A percentile compares a stretch with the other conserved stretches of the same genome.
These are phyloP conservation scores for Trichoderma pleuroti DNA, from an alignment of 2,329 filamentous ascomycete genomes.

Conservation along the genomic window DNA sequence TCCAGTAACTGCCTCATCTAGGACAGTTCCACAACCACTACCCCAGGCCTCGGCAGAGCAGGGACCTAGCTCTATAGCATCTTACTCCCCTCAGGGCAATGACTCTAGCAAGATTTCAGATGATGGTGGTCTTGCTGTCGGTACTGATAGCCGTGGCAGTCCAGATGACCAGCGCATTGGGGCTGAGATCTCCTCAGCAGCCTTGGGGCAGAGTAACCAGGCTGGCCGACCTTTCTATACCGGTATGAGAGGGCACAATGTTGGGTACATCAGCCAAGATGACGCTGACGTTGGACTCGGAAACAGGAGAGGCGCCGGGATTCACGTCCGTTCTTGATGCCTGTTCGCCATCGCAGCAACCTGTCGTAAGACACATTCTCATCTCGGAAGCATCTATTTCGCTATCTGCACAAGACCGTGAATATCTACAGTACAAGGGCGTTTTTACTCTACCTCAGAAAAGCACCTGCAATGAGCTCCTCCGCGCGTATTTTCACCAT, in stretches of 20 bases:
- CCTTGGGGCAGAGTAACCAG: background rate
- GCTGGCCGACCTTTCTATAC: background rate
- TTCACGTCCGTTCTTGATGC: background rate
- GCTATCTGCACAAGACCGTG: background rate
- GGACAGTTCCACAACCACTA: background rate
- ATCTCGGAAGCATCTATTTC: background rate
- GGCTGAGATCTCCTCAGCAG: background rate
- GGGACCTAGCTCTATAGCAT: background rate
- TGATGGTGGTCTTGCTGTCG: background rate
- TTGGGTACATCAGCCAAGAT: background rate
- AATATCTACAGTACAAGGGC: background rate
- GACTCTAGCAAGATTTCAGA: background rate
- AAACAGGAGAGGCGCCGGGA: background rate
- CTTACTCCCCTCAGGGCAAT: background rate
- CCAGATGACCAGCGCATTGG: background rate
- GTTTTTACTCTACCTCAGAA: background rate
- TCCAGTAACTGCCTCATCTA: background rate
- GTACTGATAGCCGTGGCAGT: background rate
- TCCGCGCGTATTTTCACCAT: conserved; percentile 10
- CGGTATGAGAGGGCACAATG: background rate
- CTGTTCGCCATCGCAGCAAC: background rate
- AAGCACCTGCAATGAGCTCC: background rate
- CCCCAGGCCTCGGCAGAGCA: background rate
- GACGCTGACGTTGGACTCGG: background rate
- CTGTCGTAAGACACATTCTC: background rate